Conservation (phyloP, 352 stramenopile species). For the Globisporangium sylvaticum region DNA sequence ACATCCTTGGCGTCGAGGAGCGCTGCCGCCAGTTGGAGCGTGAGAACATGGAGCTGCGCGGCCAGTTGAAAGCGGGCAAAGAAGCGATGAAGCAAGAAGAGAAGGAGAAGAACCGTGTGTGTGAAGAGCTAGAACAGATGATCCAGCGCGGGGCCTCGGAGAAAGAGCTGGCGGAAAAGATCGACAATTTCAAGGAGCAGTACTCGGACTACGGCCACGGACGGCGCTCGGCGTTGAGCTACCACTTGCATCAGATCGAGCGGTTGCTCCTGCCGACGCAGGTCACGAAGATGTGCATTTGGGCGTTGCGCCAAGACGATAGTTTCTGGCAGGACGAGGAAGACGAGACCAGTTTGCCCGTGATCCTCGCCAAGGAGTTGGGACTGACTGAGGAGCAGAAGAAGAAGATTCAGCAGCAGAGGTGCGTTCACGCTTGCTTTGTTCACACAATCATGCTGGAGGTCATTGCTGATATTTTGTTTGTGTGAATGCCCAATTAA, state of each 20-base stretch:
- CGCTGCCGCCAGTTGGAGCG: conserved; percentile 78
- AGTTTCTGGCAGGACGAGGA: conserved; percentile 88
- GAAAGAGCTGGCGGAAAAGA: conserved; percentile 90
- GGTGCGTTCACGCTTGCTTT: too few species aligned
- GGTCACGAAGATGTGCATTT: conserved; percentile 93
- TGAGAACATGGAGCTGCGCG: conserved; percentile 91
- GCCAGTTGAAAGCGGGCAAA: conserved; percentile 85
- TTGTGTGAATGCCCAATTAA: conserved; percentile 1
- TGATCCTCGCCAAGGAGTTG: conserved; percentile 88
- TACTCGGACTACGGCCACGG: conserved; percentile 91
- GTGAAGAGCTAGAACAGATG: conserved; percentile 80
- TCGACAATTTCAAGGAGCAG: conserved; percentile 94
- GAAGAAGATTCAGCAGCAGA: conserved; percentile 90
- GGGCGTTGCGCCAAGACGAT: conserved; percentile 87
- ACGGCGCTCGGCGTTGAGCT: conserved; percentile 80
- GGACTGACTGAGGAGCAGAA: conserved; percentile 91
- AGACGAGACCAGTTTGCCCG: conserved; percentile 87
- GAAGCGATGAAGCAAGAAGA: conserved; percentile 84
- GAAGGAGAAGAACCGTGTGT: conserved; percentile 83
- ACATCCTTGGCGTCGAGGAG: conserved; percentile 79
- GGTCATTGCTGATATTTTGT: conserved; percentile 11
- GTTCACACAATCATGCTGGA: too few species aligned
- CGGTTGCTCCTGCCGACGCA: conserved; percentile 92
- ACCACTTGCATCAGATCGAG: conserved; percentile 92
- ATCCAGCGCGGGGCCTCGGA: conserved; percentile 76